Percentiles rank a stretch among this genome's conserved stretches.
These are phyloP conservation scores for Aspergillus sclerotioniger DNA, from an alignment of 495 filamentous ascomycete genomes.

Conservation along the genomic window DNA sequence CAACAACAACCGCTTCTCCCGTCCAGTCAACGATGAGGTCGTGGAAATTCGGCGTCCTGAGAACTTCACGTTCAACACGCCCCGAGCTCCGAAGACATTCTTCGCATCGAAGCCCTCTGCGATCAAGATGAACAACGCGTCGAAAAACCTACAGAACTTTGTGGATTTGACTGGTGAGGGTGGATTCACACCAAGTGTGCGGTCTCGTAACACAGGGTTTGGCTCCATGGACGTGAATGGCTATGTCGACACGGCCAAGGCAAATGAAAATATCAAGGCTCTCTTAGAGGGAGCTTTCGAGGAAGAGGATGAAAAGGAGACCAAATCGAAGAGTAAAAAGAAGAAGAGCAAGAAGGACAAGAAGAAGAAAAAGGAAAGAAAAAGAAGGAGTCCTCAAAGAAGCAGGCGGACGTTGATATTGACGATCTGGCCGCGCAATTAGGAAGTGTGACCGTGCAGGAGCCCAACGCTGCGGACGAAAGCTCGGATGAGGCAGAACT, in stretches of 20 bases:
- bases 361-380: conserved; percentile 51
- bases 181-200: conserved; percentile 22
- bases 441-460: conserved; percentile 53
- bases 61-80: conserved; percentile 40
- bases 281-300: conserved; percentile 84
- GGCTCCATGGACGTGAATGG: conserved; percentile 55
- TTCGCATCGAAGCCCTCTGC: conserved; percentile 45
- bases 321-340: conserved; percentile 45
- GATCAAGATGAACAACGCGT: conserved; percentile 30
- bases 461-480: conserved; percentile 34
- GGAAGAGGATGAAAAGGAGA: conserved; percentile 66
- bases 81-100: conserved; percentile 37
- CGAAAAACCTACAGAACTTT: conserved; percentile 41
- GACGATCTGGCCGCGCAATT: conserved; percentile 60
- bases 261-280: conserved; percentile 82
- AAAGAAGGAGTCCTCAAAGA: conserved; percentile 26
- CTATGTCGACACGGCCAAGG: conserved; percentile 75
- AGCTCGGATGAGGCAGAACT: conserved; percentile 16
- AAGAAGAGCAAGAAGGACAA: conserved; percentile 36
- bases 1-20: conserved; percentile 27
- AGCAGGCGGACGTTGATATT: conserved; percentile 35
- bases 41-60: conserved; percentile 48
- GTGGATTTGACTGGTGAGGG: conserved; percentile 45
- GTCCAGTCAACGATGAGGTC: conserved; percentile 27
- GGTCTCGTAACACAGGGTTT: conserved; percentile 31